Conservation (phyloP, 148 eudicot species). For the Polygonum aviculare region DNA sequence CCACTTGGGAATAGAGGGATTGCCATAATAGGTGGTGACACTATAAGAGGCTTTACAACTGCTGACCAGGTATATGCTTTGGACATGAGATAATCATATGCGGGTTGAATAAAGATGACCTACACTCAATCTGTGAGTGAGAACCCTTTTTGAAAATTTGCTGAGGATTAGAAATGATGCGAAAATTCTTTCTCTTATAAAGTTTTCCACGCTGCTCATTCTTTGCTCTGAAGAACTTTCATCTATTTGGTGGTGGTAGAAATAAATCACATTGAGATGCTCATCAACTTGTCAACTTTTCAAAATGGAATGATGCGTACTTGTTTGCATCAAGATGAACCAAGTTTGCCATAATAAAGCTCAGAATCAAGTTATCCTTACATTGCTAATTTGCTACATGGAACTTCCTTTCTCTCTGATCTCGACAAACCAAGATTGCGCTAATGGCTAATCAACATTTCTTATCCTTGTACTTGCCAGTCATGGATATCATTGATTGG, state of each 20-base stretch:
- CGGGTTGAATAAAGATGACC: background rate
- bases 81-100: background rate
- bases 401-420: background rate
- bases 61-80: conserved; percentile 64
- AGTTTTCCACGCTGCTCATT: background rate
- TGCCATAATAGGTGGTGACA: conserved; percentile 81
- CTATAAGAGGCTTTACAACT: conserved; percentile 73
- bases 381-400: background rate
- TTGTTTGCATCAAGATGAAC: background rate
- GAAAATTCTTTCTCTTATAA: background rate
- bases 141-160: background rate
- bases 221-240: background rate
- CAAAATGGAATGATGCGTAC: background rate
- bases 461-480: conserved; percentile 25
- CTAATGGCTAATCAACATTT: background rate
- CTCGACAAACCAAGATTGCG: background rate
- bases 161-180: background rate
- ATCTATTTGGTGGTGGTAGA: background rate
- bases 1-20: conserved; percentile 80
- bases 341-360: background rate
- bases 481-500: conserved; percentile 92
- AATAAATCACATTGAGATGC: background rate
- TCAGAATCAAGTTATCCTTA: background rate
- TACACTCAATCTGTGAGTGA: background rate
- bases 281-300: background rate